Evolutionary conservation across 352 stramenopile genomes (phyloP).

Genomic region (Globisporangium rhizosaccharum): DNA sequence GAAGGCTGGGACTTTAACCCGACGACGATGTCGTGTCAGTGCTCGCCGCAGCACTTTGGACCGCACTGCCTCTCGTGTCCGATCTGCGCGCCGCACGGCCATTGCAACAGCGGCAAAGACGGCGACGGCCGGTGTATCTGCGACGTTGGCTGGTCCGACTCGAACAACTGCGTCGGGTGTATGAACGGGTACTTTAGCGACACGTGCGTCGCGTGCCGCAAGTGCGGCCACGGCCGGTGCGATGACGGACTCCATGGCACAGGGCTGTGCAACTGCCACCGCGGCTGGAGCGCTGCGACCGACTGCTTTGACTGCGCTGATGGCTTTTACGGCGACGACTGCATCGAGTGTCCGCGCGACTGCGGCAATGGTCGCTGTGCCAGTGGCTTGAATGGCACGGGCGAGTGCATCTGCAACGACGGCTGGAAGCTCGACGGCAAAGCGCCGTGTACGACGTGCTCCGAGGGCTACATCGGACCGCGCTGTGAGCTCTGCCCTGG

Average conservation of each 20-base stretch:
- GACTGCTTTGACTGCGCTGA: constrained; percentile 85
- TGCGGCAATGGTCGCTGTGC: constrained; percentile 73
- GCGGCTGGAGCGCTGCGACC: constrained; percentile 59
- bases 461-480: constrained; percentile 69
- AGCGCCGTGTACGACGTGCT: constrained; percentile 64
- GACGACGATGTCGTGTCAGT: constrained; percentile 84
- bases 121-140: constrained; percentile 83
- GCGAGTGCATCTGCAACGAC: constrained; percentile 69
- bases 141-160: constrained; percentile 80
- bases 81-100: constrained; percentile 79
- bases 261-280: constrained; percentile 79
- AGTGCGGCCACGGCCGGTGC: constrained; percentile 75
- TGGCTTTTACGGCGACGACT: constrained; percentile 78
- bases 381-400: constrained; percentile 73
- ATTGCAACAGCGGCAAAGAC: constrained; percentile 78
- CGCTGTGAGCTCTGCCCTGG: constrained; percentile 68
- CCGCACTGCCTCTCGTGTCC: constrained; percentile 73
- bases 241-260: constrained; percentile 73
- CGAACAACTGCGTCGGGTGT: constrained; percentile 85
- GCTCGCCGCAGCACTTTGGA: constrained; percentile 76
- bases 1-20: constrained; percentile 87
- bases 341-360: constrained; percentile 53
- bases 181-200: constrained; percentile 80
- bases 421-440: constrained; percentile 63
- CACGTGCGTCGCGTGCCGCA: constrained; percentile 63